Percentiles rank a stretch among this genome's conserved stretches.
Evolutionary conservation across 1,284 basidiomycete genomes (phyloP).

Genomic region (Leccinum fuscescens): DNA sequence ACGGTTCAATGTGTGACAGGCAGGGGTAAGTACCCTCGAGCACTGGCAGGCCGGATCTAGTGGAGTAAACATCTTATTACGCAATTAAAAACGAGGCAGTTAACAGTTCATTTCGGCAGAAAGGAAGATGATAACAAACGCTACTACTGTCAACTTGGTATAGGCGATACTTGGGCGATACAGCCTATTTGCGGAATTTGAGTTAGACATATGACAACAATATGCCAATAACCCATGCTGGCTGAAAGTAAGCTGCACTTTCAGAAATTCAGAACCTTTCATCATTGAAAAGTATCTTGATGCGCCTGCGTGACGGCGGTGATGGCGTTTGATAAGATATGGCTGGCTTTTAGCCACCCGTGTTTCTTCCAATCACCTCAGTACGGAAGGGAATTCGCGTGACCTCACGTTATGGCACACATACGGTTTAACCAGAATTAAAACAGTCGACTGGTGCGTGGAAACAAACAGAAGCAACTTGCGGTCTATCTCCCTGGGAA

Average conservation of each 20-base stretch:
- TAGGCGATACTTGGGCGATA: too few species aligned
- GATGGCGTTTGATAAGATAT: background rate
- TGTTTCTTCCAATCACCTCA: background rate
- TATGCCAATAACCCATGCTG: too few species aligned
- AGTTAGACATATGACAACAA: too few species aligned
- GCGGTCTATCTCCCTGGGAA: constrained; percentile 28
- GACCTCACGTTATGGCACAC: background rate
- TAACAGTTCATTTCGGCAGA: constrained; percentile 13
- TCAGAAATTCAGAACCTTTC: too few species aligned
- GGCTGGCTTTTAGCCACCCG: background rate
- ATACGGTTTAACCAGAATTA: background rate
- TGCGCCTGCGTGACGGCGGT: too few species aligned
- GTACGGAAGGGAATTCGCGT: background rate
- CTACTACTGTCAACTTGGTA: too few species aligned
- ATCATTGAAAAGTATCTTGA: too few species aligned
- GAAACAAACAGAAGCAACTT: constrained; percentile 11
- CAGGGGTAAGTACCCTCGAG: background rate
- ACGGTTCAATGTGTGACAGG: background rate
- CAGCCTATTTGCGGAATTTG: too few species aligned
- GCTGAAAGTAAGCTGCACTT: too few species aligned
- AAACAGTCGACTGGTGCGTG: constrained; percentile 3
- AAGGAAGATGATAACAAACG: constrained; percentile 3
- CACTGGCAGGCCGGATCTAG: background rate
- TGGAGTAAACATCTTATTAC: constrained; percentile 3
- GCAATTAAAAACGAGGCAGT: constrained; percentile 24